Base-by-base conservation (phyloP, 805 yeast genomes). In the Pichia ethanolica region DNA sequence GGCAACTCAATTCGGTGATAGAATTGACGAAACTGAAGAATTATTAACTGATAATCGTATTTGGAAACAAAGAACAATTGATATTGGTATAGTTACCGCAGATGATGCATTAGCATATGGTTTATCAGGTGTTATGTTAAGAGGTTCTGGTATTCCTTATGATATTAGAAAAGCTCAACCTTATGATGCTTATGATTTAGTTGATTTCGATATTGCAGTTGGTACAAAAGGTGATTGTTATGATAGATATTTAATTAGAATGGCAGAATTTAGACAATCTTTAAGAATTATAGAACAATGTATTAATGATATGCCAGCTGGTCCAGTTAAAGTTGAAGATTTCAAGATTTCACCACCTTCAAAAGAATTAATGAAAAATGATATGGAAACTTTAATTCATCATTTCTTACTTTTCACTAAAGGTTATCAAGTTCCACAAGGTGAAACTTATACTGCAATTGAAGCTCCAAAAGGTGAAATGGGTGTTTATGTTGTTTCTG, bases 381-480 rank as follows among this genome's bases (percentile, higher is more conserved):
- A 88, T 69, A 88, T 88, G 96, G 96, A 88, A 74, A 83, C 91
- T 26, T 76, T 88, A 59, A 88, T 88, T 66, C 95, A 88, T 68
- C 96, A 88, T 72, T 88, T 88, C 75, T 74, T 88, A 67, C 74
- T 85, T 58, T 88, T 82, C 74, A 85, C 95, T 49, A 88, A 88
- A 75, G 96, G 96, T 58, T 86, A 81, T 67, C 81, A 83, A 36
- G 96, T 88, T 40, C 96, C 96, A 42, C 85, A 81, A 48, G 96
- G 96, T 63, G 96, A 88, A 71, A 84, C 96, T 10, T 88, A 88
- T 67, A 86, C 93, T 45, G 91, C 87, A 50, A 87, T 88, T 58
- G 96, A 88, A 72, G 95, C 96, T 27, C 96, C 96, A 66, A 88
- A 88, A 79, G 96, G 96, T 66, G 96, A 88, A 71, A 86, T 88